These are phyloP conservation scores for Pleurotus giganteus DNA, from an alignment of 768 basidiomycete species.

Conservation along the genomic window DNA sequence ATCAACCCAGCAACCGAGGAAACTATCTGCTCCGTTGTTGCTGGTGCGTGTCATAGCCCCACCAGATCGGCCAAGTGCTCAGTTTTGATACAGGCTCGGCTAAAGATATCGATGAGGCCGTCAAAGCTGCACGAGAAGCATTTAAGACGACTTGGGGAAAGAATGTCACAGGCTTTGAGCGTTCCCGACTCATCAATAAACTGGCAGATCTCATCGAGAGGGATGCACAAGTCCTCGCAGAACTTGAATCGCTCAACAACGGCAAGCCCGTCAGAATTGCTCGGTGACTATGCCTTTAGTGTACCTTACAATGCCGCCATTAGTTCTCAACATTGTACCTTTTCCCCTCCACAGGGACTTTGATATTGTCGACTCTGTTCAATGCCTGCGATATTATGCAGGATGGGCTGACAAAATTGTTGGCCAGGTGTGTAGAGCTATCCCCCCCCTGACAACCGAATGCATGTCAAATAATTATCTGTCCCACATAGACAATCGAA, in stretches of 20 bases:
- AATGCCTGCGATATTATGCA: constrained; percentile 87
- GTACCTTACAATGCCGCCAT: not conserved
- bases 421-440: constrained; percentile 60
- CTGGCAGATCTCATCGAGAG: constrained; percentile 90
- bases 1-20: constrained; percentile 84
- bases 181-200: constrained; percentile 78
- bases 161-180: constrained; percentile 80
- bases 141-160: constrained; percentile 89
- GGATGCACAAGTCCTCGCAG: constrained; percentile 77
- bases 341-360: constrained; percentile 51
- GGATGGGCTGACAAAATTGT: constrained; percentile 95
- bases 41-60: constrained; percentile 36
- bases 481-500: constrained; percentile 59
- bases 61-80: not conserved
- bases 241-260: constrained; percentile 85
- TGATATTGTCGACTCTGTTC: constrained; percentile 76
- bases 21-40: constrained; percentile 62
- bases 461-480: constrained; percentile 3
- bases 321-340: not conserved
- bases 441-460: not conserved
- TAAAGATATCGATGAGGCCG: constrained; percentile 82
- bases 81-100: constrained; percentile 43
- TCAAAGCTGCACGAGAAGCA: constrained; percentile 78
- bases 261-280: constrained; percentile 78
- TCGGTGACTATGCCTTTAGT: constrained; percentile 20